Evolutionary conservation across 129 eudicot genomes (phyloP).

Genomic region (Escallonia herrerae): DNA sequence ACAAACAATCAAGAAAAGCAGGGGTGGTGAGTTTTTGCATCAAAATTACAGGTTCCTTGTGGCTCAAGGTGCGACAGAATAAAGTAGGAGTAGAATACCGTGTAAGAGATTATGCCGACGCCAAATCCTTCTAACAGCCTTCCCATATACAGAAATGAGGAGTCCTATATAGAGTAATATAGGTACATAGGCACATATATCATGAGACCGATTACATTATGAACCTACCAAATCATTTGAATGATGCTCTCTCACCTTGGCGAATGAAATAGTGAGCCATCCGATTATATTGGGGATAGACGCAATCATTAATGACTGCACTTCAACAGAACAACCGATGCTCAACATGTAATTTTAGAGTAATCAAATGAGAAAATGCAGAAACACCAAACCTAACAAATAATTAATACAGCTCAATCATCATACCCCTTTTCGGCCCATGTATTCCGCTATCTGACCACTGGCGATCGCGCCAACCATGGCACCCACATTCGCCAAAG

Average conservation of each 20-base stretch:
- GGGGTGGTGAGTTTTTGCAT: not conserved
- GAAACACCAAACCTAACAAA: constrained; percentile 8
- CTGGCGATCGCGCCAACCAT: constrained; percentile 58
- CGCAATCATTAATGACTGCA: constrained; percentile 92
- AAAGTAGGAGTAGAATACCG: constrained; percentile 16
- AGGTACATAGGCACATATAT: not conserved
- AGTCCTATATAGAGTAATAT: constrained; percentile 33
- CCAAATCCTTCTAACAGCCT: constrained; percentile 56
- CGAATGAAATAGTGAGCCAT: constrained; percentile 80
- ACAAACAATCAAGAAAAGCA: not conserved
- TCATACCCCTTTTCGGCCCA: constrained; percentile 44
- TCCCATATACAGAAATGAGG: constrained; percentile 73
- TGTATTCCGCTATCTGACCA: constrained; percentile 44
- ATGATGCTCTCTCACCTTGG: constrained; percentile 25
- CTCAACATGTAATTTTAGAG: not conserved
- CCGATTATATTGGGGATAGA: constrained; percentile 85
- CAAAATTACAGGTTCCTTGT: not conserved
- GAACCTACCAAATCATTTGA: not conserved
- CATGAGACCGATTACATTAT: not conserved
- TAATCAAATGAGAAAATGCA: not conserved
- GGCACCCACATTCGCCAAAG: constrained; percentile 87
- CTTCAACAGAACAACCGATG: constrained; percentile 3
- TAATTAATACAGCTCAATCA: not conserved
- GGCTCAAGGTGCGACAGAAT: not conserved
- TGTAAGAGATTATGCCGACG: constrained; percentile 35